Percentiles rank a stretch among this genome's conserved stretches.
phyloP scores from a whole-genome alignment of 1,139 yeast genomes.

The Barnettozyma hawaiiensis region DNA sequence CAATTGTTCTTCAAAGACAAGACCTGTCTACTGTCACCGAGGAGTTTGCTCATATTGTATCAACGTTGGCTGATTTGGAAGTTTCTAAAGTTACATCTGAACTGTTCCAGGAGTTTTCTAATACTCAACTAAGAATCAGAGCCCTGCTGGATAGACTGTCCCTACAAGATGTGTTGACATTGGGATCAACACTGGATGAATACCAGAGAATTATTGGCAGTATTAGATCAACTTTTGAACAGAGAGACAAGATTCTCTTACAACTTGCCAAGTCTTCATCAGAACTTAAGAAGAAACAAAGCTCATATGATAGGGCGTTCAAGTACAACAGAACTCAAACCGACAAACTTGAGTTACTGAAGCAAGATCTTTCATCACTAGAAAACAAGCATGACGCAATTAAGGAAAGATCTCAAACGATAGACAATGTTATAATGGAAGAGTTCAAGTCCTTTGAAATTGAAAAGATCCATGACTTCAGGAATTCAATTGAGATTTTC shows the following conservation, averaged over 20 bases:
- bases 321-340: conserved; percentile 52
- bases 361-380: conserved; percentile 53
- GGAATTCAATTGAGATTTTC: conserved; percentile 84
- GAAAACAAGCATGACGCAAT: conserved; percentile 52
- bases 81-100: conserved; percentile 63
- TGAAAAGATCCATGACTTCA: conserved; percentile 77
- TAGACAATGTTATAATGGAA: conserved; percentile 57
- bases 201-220: conserved; percentile 76
- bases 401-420: conserved; percentile 53
- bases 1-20: conserved; percentile 67
- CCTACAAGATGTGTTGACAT: conserved; percentile 78
- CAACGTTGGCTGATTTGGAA: conserved; percentile 66
- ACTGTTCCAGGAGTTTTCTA: conserved; percentile 60
- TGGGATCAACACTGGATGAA: conserved; percentile 86
- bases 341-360: conserved; percentile 52
- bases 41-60: conserved; percentile 52
- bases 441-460: conserved; percentile 70
- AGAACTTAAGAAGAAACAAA: conserved; percentile 42
- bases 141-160: conserved; percentile 77
- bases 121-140: conserved; percentile 62
- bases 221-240: conserved; percentile 66
- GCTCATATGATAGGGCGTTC: conserved; percentile 46
- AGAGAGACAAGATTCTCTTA: conserved; percentile 64
- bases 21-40: conserved; percentile 64
- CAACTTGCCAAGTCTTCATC: conserved; percentile 50